Evolutionary conservation across 441 rosid genomes (phyloP).

Genomic region (Theobroma grandiflorum): DNA sequence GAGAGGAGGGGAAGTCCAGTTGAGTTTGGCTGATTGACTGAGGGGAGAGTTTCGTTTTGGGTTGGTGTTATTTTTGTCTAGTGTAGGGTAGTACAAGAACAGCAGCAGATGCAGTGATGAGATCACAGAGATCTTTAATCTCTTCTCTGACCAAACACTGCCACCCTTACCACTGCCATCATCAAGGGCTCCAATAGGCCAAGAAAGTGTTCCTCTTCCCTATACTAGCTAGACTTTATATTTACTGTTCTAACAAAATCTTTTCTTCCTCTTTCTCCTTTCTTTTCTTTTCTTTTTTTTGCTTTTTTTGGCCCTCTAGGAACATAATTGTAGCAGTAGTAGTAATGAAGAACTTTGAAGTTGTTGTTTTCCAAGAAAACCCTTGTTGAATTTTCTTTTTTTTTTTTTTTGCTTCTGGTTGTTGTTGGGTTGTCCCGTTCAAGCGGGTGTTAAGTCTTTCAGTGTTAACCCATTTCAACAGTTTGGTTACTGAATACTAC

Average conservation of each 20-base stretch:
- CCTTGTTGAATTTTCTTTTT: conserved; percentile 18
- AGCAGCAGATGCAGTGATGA: conserved; percentile 44
- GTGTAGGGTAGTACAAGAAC: conserved; percentile 31
- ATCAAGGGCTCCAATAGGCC: conserved; percentile 34
- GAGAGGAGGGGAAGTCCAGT: neutral
- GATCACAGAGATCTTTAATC: conserved; percentile 55
- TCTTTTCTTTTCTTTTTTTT: neutral
- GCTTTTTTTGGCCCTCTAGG: neutral
- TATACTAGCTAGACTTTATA: neutral
- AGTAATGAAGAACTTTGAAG: neutral
- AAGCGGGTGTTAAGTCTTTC: conserved; percentile 8
- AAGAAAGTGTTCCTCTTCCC: conserved; percentile 24
- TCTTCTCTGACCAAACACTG: conserved; percentile 51
- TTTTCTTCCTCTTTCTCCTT: conserved; percentile 5
- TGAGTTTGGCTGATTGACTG: neutral
- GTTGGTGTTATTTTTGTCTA: conserved; percentile 15
- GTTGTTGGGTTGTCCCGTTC: conserved; percentile 24
- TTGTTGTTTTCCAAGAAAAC: conserved; percentile 19
- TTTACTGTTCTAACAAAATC: conserved; percentile 12
- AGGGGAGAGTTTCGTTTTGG: neutral
- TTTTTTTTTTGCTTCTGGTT: conserved; percentile 14
- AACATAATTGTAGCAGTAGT: neutral
- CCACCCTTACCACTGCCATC: conserved; percentile 40
- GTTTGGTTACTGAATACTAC: neutral
- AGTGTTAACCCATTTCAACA: conserved; percentile 6